A percentile compares a stretch with the other conserved stretches of the same genome.
These are phyloP conservation scores for Nigrospora oryzae DNA, from an alignment of 2,329 filamentous ascomycete species.

Conservation along the genomic window DNA sequence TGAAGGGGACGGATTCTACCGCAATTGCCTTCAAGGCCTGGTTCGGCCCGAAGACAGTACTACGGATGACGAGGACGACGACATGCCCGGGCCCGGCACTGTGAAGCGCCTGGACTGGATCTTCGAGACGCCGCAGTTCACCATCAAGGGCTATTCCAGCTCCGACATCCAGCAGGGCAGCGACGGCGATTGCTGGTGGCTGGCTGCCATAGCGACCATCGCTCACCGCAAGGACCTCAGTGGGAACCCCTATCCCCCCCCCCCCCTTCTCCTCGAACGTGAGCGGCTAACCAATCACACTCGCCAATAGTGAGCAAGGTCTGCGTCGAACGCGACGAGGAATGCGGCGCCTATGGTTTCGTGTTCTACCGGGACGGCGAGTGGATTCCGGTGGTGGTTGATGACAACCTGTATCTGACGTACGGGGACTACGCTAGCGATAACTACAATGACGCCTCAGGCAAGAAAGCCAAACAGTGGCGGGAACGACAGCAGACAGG, in stretches of 20 bases:
- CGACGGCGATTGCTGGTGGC: constrained; percentile 65
- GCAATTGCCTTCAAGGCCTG: constrained; percentile 25
- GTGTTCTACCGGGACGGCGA: constrained; percentile 65
- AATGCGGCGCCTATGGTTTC: constrained; percentile 64
- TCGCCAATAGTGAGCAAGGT: constrained; percentile 41
- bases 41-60: not conserved
- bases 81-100: constrained; percentile 22
- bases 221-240: constrained; percentile 54
- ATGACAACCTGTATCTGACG: constrained; percentile 61
- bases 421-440: constrained; percentile 40
- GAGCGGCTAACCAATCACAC: too few species aligned
- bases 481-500: constrained; percentile 57
- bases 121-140: constrained; percentile 31
- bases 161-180: constrained; percentile 33
- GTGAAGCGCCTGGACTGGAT: constrained; percentile 35
- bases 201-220: constrained; percentile 61
- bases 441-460: constrained; percentile 24
- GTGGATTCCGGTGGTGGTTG: constrained; percentile 64
- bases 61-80: not conserved
- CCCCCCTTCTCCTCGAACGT: too few species aligned
- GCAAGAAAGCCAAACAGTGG: constrained; percentile 51
- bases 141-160: constrained; percentile 27
- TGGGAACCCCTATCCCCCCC: too few species aligned
- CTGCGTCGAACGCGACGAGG: constrained; percentile 60
- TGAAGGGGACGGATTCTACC: constrained; percentile 22